Conservation (phyloP, 2,329 filamentous ascomycete genomes). For the Penicillium sp. region DNA sequence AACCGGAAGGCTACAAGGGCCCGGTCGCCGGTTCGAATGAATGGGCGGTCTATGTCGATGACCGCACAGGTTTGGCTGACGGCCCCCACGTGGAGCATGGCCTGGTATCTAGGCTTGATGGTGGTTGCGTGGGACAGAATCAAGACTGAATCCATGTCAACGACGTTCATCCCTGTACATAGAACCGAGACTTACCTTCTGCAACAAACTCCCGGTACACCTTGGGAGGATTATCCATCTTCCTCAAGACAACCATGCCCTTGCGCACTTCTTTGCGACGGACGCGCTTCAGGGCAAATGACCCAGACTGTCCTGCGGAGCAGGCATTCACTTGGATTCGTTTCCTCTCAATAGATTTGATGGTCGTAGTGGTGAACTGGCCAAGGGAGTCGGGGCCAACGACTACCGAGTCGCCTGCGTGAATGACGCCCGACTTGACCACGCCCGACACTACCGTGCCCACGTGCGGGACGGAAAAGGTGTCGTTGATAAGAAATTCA, state of each 20-base stretch:
- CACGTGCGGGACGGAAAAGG: conserved; percentile 94
- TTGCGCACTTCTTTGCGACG: conserved; percentile 91
- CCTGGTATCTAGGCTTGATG: conserved; percentile 95
- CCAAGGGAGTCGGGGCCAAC: conserved; percentile 89
- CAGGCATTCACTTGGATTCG: conserved; percentile 83
- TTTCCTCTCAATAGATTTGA: conserved; percentile 93
- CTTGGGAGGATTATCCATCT: conserved; percentile 71
- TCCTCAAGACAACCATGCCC: conserved; percentile 94
- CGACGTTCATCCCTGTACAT: not conserved
- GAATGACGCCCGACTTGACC: conserved; percentile 81
- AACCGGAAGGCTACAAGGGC: conserved; percentile 93
- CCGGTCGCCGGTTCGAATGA: conserved; percentile 91
- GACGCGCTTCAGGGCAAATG: conserved; percentile 84
- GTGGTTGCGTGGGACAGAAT: conserved; percentile 96
- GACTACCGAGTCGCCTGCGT: conserved; percentile 84
- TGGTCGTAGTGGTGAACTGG: conserved; percentile 80
- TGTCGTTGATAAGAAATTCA: conserved; percentile 95
- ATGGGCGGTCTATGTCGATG: conserved; percentile 94
- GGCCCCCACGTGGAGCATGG: conserved; percentile 94
- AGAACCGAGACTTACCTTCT: conserved; percentile 56
- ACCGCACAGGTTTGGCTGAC: conserved; percentile 95
- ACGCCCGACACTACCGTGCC: conserved; percentile 95
- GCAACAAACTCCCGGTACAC: conserved; percentile 75
- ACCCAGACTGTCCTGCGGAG: conserved; percentile 87
- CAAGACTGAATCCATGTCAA: conserved; percentile 58